These are phyloP conservation scores for Knoxia roxburghii DNA, from an alignment of 257 asterid genomes.

Conservation along the genomic window DNA sequence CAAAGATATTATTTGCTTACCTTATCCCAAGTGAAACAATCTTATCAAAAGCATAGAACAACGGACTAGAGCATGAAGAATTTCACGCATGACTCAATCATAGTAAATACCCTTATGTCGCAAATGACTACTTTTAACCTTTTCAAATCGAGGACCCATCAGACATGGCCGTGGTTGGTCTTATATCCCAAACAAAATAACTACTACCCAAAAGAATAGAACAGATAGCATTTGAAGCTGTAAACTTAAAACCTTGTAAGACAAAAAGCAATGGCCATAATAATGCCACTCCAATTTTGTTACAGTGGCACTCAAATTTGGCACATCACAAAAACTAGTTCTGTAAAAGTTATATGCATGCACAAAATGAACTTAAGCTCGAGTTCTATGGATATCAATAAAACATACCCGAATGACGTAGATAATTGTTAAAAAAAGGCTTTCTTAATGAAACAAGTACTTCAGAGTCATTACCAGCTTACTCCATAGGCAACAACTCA, in stretches of 20 bases:
- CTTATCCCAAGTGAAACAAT: background rate
- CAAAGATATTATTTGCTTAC: background rate
- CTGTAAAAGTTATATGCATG: background rate
- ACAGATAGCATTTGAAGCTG: too few species aligned
- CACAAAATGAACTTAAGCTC: background rate
- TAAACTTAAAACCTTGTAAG: background rate
- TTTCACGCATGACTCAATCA: background rate
- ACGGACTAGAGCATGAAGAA: background rate
- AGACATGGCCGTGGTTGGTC: background rate
- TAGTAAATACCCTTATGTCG: background rate
- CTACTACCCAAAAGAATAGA: background rate
- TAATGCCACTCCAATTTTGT: background rate
- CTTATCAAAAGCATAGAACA: background rate
- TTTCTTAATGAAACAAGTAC: background rate
- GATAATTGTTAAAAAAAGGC: background rate
- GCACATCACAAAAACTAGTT: background rate
- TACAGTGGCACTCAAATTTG: background rate
- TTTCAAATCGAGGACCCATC: background rate
- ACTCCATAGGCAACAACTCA: background rate
- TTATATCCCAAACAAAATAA: background rate
- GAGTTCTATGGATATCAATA: constrained; percentile 34
- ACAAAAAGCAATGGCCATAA: background rate
- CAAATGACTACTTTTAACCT: background rate
- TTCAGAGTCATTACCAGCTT: background rate
- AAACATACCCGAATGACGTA: constrained; percentile 7